Evolutionary conservation across 768 basidiomycete genomes (phyloP), one percentile per base, ranked within the genome.

Genomic region (Naematelia encephala): DNA sequence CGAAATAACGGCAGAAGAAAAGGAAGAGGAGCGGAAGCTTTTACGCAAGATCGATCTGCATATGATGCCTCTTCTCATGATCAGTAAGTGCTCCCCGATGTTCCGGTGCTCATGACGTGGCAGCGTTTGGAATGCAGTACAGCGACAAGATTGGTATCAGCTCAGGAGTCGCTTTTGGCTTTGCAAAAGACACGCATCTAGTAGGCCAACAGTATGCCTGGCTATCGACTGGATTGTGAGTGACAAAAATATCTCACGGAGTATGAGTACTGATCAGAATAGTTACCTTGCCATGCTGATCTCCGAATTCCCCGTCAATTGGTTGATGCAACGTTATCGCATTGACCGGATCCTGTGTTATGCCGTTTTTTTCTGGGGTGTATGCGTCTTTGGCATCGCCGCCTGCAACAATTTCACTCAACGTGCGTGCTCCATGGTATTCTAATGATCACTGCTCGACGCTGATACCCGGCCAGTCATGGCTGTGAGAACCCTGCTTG

Each of bases 401-500:
- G 34, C 34, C 34, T 39, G 34, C 34, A 39, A 39, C 34, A 39
- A 39, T 16, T 39, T 39, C 16, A 39, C 34, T 39, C 34, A 39
- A 39, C 34, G 34, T 39, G 34, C 34, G 34, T 39, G 34, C 34
- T 16, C 8, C 16, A 8, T 39, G 34, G 34, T 39, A 16, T 39
- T 16, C 8, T 39, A 16, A 8, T 8, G 8, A 8, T 39, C 8
- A 16, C 34, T 39, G 34, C 34, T 39, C 34, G 8, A 39, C 34
- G 8, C 34, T 39, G 34, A 39, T 16, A 16, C 34, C 34, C 34
- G 8, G 8, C 34, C 48, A 57, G 56, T 57, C 22, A 57, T 57
- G 56, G 56, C 56, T 4, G 26, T 50, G 23, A 25, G 56, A 29
- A 51, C 56, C 23, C 10, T 49, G 4, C 58, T 50, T 34, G 58